Percentiles rank a stretch among this genome's conserved stretches.
Conservation (phyloP, 176 grass and related monocot genomes). For the Carex littledalei region DNA sequence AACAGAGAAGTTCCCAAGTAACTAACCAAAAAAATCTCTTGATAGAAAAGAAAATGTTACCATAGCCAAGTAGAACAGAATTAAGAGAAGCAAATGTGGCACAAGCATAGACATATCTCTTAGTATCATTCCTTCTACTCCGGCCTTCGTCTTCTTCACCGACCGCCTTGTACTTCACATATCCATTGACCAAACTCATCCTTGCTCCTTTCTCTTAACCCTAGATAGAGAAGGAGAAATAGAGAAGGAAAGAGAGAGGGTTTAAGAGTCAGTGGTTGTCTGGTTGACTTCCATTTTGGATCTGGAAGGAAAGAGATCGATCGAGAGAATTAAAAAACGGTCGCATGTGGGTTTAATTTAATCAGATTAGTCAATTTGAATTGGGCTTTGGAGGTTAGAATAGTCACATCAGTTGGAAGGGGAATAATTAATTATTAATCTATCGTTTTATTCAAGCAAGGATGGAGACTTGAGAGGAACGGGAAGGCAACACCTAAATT, state of each 20-base stretch:
- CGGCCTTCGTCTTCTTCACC: slow-evolving; percentile 3
- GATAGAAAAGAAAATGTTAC: not conserved
- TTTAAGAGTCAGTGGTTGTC: slow-evolving; percentile 2
- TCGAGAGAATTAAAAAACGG: not conserved
- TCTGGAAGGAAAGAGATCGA: not conserved
- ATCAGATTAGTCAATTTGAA: not conserved
- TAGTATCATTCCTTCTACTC: slow-evolving; percentile 17
- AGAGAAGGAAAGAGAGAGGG: not conserved
- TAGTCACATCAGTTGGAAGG: not conserved
- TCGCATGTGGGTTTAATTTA: slow-evolving; percentile 14
- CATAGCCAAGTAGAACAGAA: slow-evolving; percentile 33
- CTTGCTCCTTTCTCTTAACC: not conserved
- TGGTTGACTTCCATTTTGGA: slow-evolving; percentile 23
- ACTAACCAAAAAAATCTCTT: not conserved
- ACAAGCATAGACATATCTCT: slow-evolving; percentile 28
- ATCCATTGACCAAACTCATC: slow-evolving; percentile 9
- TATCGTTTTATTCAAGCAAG: not conserved
- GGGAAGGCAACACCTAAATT: not conserved
- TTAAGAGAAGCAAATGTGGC: slow-evolving; percentile 22
- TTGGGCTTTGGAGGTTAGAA: slow-evolving; percentile 1
- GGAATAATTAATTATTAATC: not conserved
- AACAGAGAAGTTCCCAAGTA: not conserved
- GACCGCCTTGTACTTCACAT: slow-evolving; percentile 12
- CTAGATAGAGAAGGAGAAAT: not conserved
- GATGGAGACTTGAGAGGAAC: not conserved